phyloP scores from a whole-genome alignment of 768 basidiomycete genomes.

The Russula sp. region DNA sequence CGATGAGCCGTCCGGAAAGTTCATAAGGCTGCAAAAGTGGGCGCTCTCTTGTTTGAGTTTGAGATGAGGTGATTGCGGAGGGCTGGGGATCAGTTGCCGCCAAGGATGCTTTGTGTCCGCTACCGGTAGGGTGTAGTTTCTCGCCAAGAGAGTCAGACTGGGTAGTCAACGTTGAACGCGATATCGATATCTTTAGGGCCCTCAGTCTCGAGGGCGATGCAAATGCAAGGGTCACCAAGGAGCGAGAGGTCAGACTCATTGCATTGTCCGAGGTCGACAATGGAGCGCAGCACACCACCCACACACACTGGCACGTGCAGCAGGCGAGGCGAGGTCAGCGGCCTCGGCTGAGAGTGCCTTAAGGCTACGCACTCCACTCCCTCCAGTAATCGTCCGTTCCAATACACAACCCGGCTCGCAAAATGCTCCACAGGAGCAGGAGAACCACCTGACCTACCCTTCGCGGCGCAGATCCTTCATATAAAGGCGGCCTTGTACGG shows the following conservation, averaged over 20 bases:
- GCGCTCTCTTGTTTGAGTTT: background rate
- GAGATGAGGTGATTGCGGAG: background rate
- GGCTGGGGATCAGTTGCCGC: background rate
- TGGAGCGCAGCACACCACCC: too few relatives aligned
- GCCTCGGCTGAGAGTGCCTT: too few relatives aligned
- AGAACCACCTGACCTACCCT: background rate
- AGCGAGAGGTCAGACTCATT: background rate
- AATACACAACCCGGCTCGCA: background rate
- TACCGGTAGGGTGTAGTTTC: background rate
- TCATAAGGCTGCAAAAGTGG: slow-evolving; percentile 47
- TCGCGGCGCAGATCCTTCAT: background rate
- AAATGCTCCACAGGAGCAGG: background rate
- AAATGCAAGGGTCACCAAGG: background rate
- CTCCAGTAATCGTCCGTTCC: too few relatives aligned
- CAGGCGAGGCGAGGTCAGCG: background rate
- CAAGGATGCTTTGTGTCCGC: background rate
- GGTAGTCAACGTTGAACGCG: background rate
- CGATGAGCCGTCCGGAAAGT: slow-evolving; percentile 51
- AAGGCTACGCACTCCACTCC: too few relatives aligned
- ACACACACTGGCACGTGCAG: background rate
- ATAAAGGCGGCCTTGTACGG: background rate
- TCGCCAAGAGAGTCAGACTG: background rate
- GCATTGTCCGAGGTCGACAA: too few relatives aligned
- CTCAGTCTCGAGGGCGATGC: background rate
- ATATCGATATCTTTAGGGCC: background rate